Evolutionary conservation across 106 monocot species (phyloP), one percentile per base, ranked within the genome.

Genomic region (Dioscorea zingiberensis): DNA sequence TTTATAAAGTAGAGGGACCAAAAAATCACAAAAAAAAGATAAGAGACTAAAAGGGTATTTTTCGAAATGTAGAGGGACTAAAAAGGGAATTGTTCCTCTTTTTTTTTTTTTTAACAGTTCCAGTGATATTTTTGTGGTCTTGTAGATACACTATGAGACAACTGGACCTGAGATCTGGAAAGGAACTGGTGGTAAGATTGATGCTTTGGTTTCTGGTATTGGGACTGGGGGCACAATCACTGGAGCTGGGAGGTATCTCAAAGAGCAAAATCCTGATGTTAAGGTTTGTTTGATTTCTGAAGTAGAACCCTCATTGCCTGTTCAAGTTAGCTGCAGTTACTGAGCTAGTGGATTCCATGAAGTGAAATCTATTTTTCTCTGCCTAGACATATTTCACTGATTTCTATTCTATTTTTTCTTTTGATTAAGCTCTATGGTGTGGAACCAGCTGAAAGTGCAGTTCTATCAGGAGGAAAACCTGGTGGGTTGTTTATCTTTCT

Each of bases 131-230:
- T 26, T 11, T 47, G 1, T n/a, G 48, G 25, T 18, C 24, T 45
- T 81, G n/a, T 59, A 81, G 81, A 72, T 81, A 32, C 79, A 84
- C 55, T 84, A 84, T 55, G 72, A 76, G 68, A 83, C 83, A 48
- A 80, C 87, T 38, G 87, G 87, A 27, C 87, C 87, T 26, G 87
- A 87, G 49, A 77, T 87, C 8, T 87, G 87, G 87, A 77, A 60
- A 51, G 64, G 49, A 25, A 73, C 83, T 25, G 83, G 46, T 44
- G 87, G 87, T 61, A 82, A 80, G 56, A 48, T 87, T 53, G 87
- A 83, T 57, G 69, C 61, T 21, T 23, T 80, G 24, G 80, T 80
- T 2, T 59, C 74, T 54, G 74, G 74, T n/a, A 65, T 74, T 65
- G 80, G 80, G 12, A 70, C 80, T 5, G 80, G 80, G 0, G 80